These are phyloP conservation scores for Beauveria rudraprayagi DNA, from an alignment of 2,329 filamentous ascomycete genomes.

Conservation along the genomic window DNA sequence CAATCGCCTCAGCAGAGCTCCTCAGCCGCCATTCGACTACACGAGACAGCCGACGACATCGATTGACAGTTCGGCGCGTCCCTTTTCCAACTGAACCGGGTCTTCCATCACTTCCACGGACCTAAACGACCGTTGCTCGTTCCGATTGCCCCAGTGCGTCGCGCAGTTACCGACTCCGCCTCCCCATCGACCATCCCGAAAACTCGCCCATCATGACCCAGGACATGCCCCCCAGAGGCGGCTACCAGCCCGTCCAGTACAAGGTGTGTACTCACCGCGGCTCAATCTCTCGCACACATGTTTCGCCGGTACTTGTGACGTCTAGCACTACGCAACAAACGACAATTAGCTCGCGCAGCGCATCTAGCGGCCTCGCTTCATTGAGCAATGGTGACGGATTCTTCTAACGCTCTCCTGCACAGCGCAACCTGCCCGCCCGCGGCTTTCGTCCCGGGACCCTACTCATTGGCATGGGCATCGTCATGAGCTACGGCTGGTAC, in stretches of 20 bases:
- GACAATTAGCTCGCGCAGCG: background rate
- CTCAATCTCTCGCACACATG: no score
- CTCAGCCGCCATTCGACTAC: background rate
- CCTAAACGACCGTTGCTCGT: background rate
- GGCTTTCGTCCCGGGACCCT: conserved; percentile 81
- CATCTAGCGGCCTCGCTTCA: background rate
- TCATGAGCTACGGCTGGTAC: conserved; percentile 91
- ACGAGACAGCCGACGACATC: conserved; percentile 5
- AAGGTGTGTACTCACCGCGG: conserved; percentile 54
- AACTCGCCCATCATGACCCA: conserved; percentile 67
- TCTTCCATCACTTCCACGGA: background rate
- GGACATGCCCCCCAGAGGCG: conserved; percentile 92
- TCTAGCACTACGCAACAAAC: background rate
- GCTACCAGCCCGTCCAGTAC: conserved; percentile 95
- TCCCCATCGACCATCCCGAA: conserved; percentile 11
- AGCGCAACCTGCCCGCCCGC: conserved; percentile 87
- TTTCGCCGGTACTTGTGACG: background rate
- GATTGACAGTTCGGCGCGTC: background rate
- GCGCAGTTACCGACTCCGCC: conserved; percentile 15
- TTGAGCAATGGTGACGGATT: background rate
- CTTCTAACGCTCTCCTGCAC: conserved; percentile 17
- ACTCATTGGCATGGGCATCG: conserved; percentile 63
- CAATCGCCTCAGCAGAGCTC: conserved; percentile 12
- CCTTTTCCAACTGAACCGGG: background rate
- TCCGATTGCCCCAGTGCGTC: conserved; percentile 3